Base-by-base conservation (phyloP, 371 early-diverging fungal genomes). In the Rhizomucor miehei region DNA sequence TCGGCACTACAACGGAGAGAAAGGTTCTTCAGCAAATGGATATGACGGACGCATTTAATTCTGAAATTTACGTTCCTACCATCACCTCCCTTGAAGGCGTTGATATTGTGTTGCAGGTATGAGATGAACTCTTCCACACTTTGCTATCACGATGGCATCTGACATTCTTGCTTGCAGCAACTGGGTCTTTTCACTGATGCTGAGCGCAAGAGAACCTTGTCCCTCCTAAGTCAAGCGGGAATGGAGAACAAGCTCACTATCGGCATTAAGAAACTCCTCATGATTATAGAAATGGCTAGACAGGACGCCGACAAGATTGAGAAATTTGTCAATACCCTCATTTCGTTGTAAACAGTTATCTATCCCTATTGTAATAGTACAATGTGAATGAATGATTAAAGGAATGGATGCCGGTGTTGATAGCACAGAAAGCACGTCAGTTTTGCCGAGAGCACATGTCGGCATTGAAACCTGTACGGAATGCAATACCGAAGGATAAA, bases 191-290 rank as follows among this genome's bases (percentile, higher is more conserved):
- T 91, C 59, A 68, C 58, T 17, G 85, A 86, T 39, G 55, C 64
- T 1, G 90, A 94, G 24, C 70, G 79, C 19, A 48, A 69, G 19
- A 58, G 63, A 12, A 87, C 83, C 2, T 58, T 90, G 36, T 66
- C 72, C 5, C 56, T 65, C n/a, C 67, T 94, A 50, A 57, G 67
- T 36, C 60, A 73, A 51, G 66, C 78, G 13, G 79, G 80, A 14
- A 71, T 86, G 52, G 82, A 85, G 38, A 67, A 73, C 19, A 75
- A 80, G 35, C 57, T 95, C 34, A 71, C 85, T n/a, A 85, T 98
- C 41, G 92, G 93, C 9, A 79, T 98, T 63, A 98, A 98, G 78
- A 92, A 90, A 61, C 70, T 98, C 46, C 62, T 98, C 52, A 87
- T 90, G 85, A 75, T 92, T 11, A 79, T 89, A 24, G 97, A 97